Percentiles rank a stretch among this genome's conserved stretches.
These are phyloP conservation scores for Coemansia sp. DNA, from an alignment of 192 early-diverging fungal species.

Conservation along the genomic window DNA sequence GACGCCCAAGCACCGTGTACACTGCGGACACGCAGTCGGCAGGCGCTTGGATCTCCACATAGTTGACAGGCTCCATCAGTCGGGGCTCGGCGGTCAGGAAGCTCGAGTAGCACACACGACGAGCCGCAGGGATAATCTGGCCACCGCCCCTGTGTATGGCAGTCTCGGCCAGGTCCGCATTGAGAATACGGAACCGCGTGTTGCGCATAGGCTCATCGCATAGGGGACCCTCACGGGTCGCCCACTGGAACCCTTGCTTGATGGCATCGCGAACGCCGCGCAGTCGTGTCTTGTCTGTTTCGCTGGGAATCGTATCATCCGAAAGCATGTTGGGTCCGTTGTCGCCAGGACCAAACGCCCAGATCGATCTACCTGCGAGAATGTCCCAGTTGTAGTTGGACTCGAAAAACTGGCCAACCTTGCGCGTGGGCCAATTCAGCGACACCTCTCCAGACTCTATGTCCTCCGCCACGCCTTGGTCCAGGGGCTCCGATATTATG, in stretches of 20 bases:
- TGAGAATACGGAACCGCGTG: slow-evolving; percentile 92
- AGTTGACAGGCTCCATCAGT: slow-evolving; percentile 97
- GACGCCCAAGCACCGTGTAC: slow-evolving; percentile 89
- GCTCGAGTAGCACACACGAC: slow-evolving; percentile 95
- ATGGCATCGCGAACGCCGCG: slow-evolving; percentile 80
- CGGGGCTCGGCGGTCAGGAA: slow-evolving; percentile 94
- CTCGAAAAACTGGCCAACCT: slow-evolving; percentile 80
- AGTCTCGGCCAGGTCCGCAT: slow-evolving; percentile 78
- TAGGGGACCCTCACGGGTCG: slow-evolving; percentile 90
- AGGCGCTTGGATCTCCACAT: slow-evolving; percentile 95
- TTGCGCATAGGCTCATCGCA: slow-evolving; percentile 97
- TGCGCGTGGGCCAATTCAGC: slow-evolving; percentile 69
- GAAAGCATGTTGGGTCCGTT: slow-evolving; percentile 89
- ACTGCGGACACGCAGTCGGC: slow-evolving; percentile 93
- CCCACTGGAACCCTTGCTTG: slow-evolving; percentile 98
- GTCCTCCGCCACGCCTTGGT: slow-evolving; percentile 87
- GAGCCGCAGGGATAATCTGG: slow-evolving; percentile 94
- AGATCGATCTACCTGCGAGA: slow-evolving; percentile 87
- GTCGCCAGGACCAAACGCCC: slow-evolving; percentile 96
- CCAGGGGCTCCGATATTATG: slow-evolving; percentile 93
- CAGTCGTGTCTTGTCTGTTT: slow-evolving; percentile 81
- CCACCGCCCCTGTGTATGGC: slow-evolving; percentile 93
- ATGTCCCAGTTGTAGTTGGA: slow-evolving; percentile 93
- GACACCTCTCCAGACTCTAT: slow-evolving; percentile 80
- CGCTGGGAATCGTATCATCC: slow-evolving; percentile 93